A percentile compares a stretch with the other conserved stretches of the same genome.
These are phyloP conservation scores for Knufia petricola DNA, from an alignment of 2,329 filamentous ascomycete species.

Conservation along the genomic window DNA sequence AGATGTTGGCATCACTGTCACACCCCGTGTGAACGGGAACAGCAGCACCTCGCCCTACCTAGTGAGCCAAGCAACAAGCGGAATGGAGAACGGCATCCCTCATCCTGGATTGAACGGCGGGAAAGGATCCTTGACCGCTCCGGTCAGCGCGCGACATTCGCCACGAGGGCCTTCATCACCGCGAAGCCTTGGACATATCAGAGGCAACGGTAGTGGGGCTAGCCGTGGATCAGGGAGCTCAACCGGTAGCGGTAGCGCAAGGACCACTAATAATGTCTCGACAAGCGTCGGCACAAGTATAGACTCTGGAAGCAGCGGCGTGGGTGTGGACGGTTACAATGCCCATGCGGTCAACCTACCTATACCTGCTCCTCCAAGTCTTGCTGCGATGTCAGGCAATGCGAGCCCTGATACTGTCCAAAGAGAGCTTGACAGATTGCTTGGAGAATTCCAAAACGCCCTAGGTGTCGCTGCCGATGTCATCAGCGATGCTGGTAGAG, in stretches of 20 bases:
- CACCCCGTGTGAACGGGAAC: slow-evolving; percentile 6
- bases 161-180: slow-evolving; percentile 1
- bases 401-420: slow-evolving; percentile 30
- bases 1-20: slow-evolving; percentile 7
- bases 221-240: slow-evolving; percentile 7
- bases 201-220: slow-evolving; percentile 7
- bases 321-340: background rate
- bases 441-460: slow-evolving; percentile 32
- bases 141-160: slow-evolving; percentile 5
- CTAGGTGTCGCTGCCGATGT: slow-evolving; percentile 31
- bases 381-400: slow-evolving; percentile 30
- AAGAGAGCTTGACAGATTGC: slow-evolving; percentile 33
- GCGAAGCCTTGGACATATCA: slow-evolving; percentile 8
- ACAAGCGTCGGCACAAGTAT: slow-evolving; percentile 10
- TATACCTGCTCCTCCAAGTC: slow-evolving; percentile 29
- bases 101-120: slow-evolving; percentile 6
- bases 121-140: background rate
- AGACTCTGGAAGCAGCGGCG: slow-evolving; percentile 1
- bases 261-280: slow-evolving; percentile 5
- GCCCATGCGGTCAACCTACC: slow-evolving; percentile 30
- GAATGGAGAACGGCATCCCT: slow-evolving; percentile 15
- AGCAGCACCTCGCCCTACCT: slow-evolving; percentile 10
- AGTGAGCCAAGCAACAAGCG: slow-evolving; percentile 11
- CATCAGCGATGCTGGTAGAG: slow-evolving; percentile 16
- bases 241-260: slow-evolving; percentile 4